Evolutionary conservation across 306 rosid species (phyloP).

Genomic region (Vicia villosa): DNA sequence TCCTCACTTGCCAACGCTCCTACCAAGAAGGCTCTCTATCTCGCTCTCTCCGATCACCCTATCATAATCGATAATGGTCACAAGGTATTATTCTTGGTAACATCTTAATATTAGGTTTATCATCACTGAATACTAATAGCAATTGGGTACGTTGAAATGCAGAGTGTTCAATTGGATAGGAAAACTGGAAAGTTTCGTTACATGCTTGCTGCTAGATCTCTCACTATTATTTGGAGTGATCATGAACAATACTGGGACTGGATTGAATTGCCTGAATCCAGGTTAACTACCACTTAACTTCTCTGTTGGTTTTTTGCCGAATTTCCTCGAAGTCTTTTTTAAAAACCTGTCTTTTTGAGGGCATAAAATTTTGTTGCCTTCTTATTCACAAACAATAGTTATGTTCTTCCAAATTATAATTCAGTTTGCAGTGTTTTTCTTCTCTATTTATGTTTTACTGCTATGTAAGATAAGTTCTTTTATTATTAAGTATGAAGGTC

Average conservation of each 20-base stretch:
- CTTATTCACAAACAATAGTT: too few relatives aligned
- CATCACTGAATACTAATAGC: not conserved
- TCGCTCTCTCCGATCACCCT: constrained; percentile 27
- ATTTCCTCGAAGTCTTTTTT: too few relatives aligned
- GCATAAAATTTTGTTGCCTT: too few relatives aligned
- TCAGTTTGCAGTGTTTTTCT: too few relatives aligned
- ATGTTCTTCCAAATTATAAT: too few relatives aligned
- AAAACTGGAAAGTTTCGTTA: constrained; percentile 45
- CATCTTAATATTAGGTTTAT: too few relatives aligned
- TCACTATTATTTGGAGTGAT: constrained; percentile 35
- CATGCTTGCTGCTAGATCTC: constrained; percentile 46
- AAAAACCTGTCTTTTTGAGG: too few relatives aligned
- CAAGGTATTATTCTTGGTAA: constrained; percentile 13
- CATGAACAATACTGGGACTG: constrained; percentile 37
- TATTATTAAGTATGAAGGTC: too few relatives aligned
- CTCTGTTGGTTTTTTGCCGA: not conserved
- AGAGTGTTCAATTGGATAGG: constrained; percentile 48
- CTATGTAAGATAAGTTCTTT: too few relatives aligned
- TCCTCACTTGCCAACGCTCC: constrained; percentile 2
- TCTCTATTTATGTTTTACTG: too few relatives aligned
- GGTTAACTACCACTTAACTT: constrained; percentile 30
- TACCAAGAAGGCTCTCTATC: constrained; percentile 31
- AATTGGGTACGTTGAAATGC: not conserved
- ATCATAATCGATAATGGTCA: constrained; percentile 22
- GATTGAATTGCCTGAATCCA: constrained; percentile 41